Evolutionary conservation across 129 eudicot genomes (phyloP).

Genomic region (Cynara cardunculus): DNA sequence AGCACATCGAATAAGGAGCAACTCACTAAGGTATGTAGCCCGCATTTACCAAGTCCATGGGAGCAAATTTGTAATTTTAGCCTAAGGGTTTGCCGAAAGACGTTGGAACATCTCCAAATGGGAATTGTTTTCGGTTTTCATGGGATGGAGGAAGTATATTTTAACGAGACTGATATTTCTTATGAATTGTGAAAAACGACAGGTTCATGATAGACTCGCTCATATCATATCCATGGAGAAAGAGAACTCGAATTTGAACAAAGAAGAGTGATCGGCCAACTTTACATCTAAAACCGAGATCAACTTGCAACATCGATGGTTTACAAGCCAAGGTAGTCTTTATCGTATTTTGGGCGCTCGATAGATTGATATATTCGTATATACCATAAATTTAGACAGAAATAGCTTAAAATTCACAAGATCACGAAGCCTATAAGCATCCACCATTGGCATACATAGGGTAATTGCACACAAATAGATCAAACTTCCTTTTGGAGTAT

Average conservation of each 20-base stretch:
- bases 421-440: not conserved
- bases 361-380: not conserved
- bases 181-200: slow-evolving; percentile 17
- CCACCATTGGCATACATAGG: not conserved
- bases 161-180: not conserved
- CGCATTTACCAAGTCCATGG: not conserved
- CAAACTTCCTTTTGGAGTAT: too few relatives aligned
- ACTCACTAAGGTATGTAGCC: slow-evolving; percentile 57
- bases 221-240: slow-evolving; percentile 79
- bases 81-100: not conserved
- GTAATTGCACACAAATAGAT: not conserved
- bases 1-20: slow-evolving; percentile 31
- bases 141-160: not conserved
- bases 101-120: not conserved
- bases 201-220: slow-evolving; percentile 83
- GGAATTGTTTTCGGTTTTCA: not conserved
- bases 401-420: not conserved
- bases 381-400: not conserved
- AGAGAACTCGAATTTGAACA: slow-evolving; percentile 66
- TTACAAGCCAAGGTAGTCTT: not conserved
- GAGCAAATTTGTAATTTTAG: not conserved
- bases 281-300: not conserved
- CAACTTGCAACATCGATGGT: not conserved
- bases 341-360: not conserved
- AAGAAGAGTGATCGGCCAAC: slow-evolving; percentile 29